Evolutionary conservation across 116 monocot species (phyloP), one percentile per base, ranked within the genome.

Genomic region (Zostera marina): DNA sequence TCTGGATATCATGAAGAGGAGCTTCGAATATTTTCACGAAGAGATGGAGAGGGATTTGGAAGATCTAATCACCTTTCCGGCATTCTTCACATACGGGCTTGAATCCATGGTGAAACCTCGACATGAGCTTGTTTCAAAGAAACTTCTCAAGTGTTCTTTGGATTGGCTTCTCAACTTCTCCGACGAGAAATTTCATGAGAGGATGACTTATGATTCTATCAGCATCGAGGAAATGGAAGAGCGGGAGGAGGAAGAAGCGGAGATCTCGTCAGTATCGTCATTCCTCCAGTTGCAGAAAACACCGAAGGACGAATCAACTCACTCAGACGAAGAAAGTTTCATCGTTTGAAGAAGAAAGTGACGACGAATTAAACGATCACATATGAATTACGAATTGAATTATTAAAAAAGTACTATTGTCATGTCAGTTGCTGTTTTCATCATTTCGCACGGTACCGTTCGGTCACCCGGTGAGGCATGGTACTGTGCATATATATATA

Each of bases 1-100:
- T n/a, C n/a, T n/a, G n/a, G n/a, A n/a, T n/a, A n/a, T n/a, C n/a
- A n/a, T n/a, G n/a, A n/a, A n/a, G n/a, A n/a, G n/a, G n/a, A n/a
- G n/a, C 68, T 79, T 88, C 17, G 76, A 88, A 48, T 94, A 76
- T 60, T 94, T 88, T 54, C 54, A 73, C 66, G 66, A 55, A 52
- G 88, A 94, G 70, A 94, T 88, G 88, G 94, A 74, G 23, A 71
- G 85, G 65, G 85, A 88, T 63, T 63, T 88, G 60, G 94, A 80
- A 43, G 94, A 85, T 9, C 66, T 94, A 54, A 85, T 80, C 32
- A 73, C 73, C 0, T 94, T 94, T 60, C 94, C 94, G 11, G 94
- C 88, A 14, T 94, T 85, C 74, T 94, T 94, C 61, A 88, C 88
- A 0, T 94, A 94, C 43, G 72, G 85, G 26, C 73, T 94, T 8